Evolutionary conservation across 441 rosid species (phyloP).

Genomic region (Corymbia calophylla): DNA sequence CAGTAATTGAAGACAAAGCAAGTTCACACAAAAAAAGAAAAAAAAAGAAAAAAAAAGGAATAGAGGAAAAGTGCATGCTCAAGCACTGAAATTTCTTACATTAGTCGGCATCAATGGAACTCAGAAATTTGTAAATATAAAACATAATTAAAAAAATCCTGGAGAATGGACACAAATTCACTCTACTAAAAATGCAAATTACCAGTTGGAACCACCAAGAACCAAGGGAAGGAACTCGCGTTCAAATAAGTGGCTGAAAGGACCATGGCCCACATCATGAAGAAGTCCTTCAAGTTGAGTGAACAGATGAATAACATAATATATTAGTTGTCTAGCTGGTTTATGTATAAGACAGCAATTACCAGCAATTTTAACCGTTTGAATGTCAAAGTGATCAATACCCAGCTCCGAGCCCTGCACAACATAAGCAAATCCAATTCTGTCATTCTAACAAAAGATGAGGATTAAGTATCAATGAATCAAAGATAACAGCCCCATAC

Average conservation of each 20-base stretch:
- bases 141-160: neutral
- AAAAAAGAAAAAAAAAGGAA: neutral
- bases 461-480: neutral
- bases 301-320: neutral
- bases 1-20: neutral
- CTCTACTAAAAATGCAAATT: neutral
- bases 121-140: neutral
- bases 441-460: neutral
- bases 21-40: neutral
- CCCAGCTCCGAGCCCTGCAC: slow-evolving; percentile 50
- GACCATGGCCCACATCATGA: slow-evolving; percentile 87
- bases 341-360: neutral
- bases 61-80: neutral
- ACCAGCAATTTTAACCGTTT: slow-evolving; percentile 72
- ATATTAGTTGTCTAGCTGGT: neutral
- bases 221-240: slow-evolving; percentile 45
- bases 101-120: neutral
- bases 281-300: slow-evolving; percentile 40
- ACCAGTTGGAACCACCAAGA: slow-evolving; percentile 35
- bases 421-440: neutral
- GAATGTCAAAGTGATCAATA: slow-evolving; percentile 38
- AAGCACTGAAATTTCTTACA: neutral
- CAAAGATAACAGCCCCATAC: slow-evolving; percentile 22
- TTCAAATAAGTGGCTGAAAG: slow-evolving; percentile 75
- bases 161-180: neutral